Evolutionary conservation across 495 filamentous ascomycete species (phyloP), one percentile per base, ranked within the genome.

Genomic region (Chlorociboria aeruginascens): DNA sequence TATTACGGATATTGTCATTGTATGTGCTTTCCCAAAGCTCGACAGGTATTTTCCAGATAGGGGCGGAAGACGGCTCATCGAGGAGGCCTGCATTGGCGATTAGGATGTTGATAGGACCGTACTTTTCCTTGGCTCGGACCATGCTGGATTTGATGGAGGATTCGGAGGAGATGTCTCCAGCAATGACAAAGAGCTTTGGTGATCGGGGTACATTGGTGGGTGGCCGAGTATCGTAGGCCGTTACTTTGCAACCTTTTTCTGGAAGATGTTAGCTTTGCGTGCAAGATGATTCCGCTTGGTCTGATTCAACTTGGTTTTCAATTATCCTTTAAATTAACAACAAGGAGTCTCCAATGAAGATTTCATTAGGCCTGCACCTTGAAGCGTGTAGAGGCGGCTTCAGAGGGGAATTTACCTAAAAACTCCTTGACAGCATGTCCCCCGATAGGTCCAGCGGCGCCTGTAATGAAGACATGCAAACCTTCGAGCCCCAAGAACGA

Each of bases 401-500:
- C 17, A 10, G 14, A 30, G 46, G 40, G 12, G 39, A 32, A 61
- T 64, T 8, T 64, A 77, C 76, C 64, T 31, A 79, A 56, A 43
- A 79, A 76, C 49, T 77, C 73, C 41, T 59, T 59, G 8, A 76
- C 68, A 1, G 69, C 63, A 39, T 69, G 52, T 50, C 67, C 52
- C 1, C 74, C 76, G 61, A 77, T 74, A 12, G 68, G 66, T 38
- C 72, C 66, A n/a, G 69, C 69, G 20, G 73, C 73, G 17, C 73
- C 74, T 10, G 72, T 76, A n/a, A 79, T 63, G 44, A 79, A 73
- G n/a, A 70, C 72, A 63, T 78, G 73, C 11, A 64, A 61, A 13
- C 67, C 72, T 57, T 76, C 69, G 7, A 79, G 53, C 3, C 61
- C 66, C 17, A 78, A 59, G 47, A 72, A 76, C 8, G 71, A 71